A percentile compares a stretch with the other conserved stretches of the same genome.
These are phyloP conservation scores for Capronia epimyces DNA, from an alignment of 2,329 filamentous ascomycete species.

Conservation along the genomic window DNA sequence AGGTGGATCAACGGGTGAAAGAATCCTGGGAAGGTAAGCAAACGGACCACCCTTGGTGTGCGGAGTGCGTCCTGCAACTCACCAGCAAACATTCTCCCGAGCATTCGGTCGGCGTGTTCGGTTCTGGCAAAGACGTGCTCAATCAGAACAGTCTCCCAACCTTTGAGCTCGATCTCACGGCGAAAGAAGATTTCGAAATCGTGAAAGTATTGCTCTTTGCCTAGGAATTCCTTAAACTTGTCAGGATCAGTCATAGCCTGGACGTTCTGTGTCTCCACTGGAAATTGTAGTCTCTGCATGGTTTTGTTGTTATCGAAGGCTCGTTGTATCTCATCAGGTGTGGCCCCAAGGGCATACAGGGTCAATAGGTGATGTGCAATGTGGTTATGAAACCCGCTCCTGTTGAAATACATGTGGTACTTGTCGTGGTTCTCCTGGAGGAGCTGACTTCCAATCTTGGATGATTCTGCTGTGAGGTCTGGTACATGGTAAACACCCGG, in stretches of 20 bases:
- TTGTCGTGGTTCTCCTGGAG: conserved; percentile 68
- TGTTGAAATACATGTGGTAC: conserved; percentile 78
- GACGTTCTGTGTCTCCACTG: conserved; percentile 48
- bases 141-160: conserved; percentile 47
- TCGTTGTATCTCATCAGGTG: conserved; percentile 52
- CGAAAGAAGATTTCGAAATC: conserved; percentile 76
- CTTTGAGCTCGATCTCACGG: conserved; percentile 59
- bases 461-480: conserved; percentile 49
- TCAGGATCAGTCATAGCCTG: conserved; percentile 53
- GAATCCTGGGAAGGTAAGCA: conserved; percentile 44
- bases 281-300: conserved; percentile 58
- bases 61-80: conserved; percentile 23
- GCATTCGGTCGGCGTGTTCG: conserved; percentile 61
- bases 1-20: conserved; percentile 74
- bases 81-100: conserved; percentile 63
- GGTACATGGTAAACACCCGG: conserved; percentile 44
- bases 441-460: conserved; percentile 59
- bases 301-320: conserved; percentile 60
- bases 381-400: conserved; percentile 61
- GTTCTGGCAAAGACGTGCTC: conserved; percentile 63
- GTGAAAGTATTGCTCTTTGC: conserved; percentile 60
- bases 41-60: not conserved
- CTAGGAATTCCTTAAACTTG: conserved; percentile 56
- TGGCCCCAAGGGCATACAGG: conserved; percentile 56
- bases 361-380: conserved; percentile 27